Conservation (phyloP, 805 yeast genomes). For the Saccharomycopsis malanga region DNA sequence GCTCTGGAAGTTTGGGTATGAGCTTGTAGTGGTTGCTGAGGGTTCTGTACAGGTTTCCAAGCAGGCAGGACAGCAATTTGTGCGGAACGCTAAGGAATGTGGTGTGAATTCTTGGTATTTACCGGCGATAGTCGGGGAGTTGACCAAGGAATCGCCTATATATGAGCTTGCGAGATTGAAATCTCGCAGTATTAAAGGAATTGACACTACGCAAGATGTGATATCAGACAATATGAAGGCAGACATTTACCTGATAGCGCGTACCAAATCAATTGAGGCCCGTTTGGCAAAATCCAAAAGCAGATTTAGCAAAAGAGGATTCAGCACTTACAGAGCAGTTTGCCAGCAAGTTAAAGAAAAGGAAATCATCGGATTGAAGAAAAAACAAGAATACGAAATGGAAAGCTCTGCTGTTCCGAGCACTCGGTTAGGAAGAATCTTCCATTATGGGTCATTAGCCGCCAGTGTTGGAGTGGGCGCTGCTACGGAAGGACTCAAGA, state of each 20-base stretch:
- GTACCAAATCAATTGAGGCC: conserved; percentile 27
- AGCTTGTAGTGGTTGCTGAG: conserved; percentile 1
- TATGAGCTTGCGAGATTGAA: conserved; percentile 14
- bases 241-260: conserved; percentile 32
- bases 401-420: conserved; percentile 74
- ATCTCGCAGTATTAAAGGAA: conserved; percentile 12
- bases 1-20: conserved; percentile 11
- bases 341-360: conserved; percentile 12
- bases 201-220: conserved; percentile 1
- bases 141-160: conserved; percentile 14
- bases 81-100: neutral
- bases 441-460: conserved; percentile 89
- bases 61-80: conserved; percentile 1
- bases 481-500: conserved; percentile 66
- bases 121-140: conserved; percentile 4
- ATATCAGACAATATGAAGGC: conserved; percentile 15
- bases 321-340: conserved; percentile 3
- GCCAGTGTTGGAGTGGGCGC: conserved; percentile 87
- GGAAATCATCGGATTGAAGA: conserved; percentile 28
- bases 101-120: neutral
- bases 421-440: conserved; percentile 77
- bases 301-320: conserved; percentile 1
- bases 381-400: conserved; percentile 39
- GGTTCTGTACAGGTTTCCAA: conserved; percentile 3
- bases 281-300: neutral